Evolutionary conservation across 208 protist genomes (phyloP), one percentile per base, ranked within the genome.

Genomic region (Blechomonas ayalai): DNA sequence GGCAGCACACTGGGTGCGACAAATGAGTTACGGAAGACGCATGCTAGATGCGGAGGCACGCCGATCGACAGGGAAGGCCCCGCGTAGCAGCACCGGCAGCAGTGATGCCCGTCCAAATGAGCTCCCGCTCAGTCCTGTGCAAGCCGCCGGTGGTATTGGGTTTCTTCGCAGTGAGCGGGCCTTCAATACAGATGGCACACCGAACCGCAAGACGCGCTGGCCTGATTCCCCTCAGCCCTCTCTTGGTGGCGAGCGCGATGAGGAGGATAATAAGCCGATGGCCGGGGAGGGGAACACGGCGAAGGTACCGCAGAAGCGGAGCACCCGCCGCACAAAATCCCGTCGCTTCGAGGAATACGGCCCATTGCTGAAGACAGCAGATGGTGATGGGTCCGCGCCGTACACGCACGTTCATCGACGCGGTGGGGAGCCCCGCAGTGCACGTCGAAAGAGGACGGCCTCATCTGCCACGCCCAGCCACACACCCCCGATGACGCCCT

Each of bases 11-110:
- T n/a, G n/a, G n/a, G n/a, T n/a, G n/a, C n/a, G n/a, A n/a, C n/a
- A n/a, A n/a, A 77, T 77, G 69, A 72, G 59, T 29, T 58, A 63
- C 57, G 47, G 63, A 3, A 54, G 40, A n/a, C 57, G 64, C 8
- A 77, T 77, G 69, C 63, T 77, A n/a, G 63, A 72, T 52, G 69
- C 69, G 20, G 62, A 76, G 46, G 53, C 26, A 44, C 55, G 60
- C n/a, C n/a, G n/a, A n/a, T n/a, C n/a, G n/a, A n/a, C n/a, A n/a
- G n/a, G n/a, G 63, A 59, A 56, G 29, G 63, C 53, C 35, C 49
- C 49, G 7, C 38, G 44, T 34, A 59, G 52, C 37, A 39, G 35
- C 29, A 58, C 35, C 3, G 16, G 24, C 12, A 55, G 15, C 36
- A 35, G 13, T 27, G 42, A 13, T 48, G 50, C 15, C 47, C n/a